These are phyloP conservation scores for Adansonia digitata DNA, from an alignment of 345 rosid genomes.

Conservation along the genomic window DNA sequence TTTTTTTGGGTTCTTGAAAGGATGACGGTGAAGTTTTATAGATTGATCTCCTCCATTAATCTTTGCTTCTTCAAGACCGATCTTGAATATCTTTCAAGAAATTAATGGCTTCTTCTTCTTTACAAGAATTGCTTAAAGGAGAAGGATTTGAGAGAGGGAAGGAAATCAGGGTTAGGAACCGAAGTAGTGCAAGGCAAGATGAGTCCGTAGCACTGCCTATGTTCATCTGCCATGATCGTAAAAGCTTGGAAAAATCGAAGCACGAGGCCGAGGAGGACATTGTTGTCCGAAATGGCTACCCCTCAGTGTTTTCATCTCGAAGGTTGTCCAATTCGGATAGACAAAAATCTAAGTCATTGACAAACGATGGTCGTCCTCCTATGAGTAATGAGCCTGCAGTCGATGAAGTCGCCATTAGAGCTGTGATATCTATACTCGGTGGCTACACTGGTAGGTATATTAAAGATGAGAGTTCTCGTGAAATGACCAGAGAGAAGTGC, in stretches of 20 bases:
- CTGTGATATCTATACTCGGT: slow-evolving; percentile 47
- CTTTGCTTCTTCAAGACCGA: slow-evolving; percentile 13
- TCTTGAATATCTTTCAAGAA: slow-evolving; percentile 11
- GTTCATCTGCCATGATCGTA: slow-evolving; percentile 38
- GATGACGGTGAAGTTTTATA: slow-evolving; percentile 24
- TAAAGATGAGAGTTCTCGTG: slow-evolving; percentile 39
- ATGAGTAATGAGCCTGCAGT: slow-evolving; percentile 37
- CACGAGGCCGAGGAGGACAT: slow-evolving; percentile 13
- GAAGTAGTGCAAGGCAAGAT: neutral
- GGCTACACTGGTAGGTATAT: slow-evolving; percentile 46
- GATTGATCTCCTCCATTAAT: neutral
- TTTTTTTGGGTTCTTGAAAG: neutral
- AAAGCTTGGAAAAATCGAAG: slow-evolving; percentile 14
- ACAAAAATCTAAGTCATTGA: slow-evolving; percentile 9
- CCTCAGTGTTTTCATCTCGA: slow-evolving; percentile 25
- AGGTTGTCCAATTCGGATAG: slow-evolving; percentile 24
- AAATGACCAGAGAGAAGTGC: slow-evolving; percentile 35
- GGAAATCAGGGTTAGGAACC: slow-evolving; percentile 5
- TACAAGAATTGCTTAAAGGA: slow-evolving; percentile 40
- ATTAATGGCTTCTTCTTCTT: slow-evolving; percentile 33
- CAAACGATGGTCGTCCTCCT: neutral
- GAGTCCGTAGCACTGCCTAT: slow-evolving; percentile 25
- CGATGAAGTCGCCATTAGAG: slow-evolving; percentile 44
- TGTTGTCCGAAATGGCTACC: slow-evolving; percentile 18
- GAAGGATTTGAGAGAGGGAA: slow-evolving; percentile 35